Conservation (phyloP, 768 basidiomycete genomes). For the Tephrocybe sp. region DNA sequence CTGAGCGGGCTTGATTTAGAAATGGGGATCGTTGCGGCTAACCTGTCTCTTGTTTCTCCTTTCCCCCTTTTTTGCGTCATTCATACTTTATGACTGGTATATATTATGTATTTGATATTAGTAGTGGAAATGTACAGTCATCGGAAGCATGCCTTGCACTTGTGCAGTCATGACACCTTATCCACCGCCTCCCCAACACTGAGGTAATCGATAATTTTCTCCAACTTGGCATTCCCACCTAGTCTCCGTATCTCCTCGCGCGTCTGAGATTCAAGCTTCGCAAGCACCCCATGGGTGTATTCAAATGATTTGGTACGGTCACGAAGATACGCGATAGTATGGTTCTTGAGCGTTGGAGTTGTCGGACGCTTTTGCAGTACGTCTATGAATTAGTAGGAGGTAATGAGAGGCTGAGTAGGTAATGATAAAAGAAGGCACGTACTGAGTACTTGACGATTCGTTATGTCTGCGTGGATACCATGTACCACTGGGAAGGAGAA, state of each 20-base stretch:
- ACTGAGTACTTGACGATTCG: constrained; percentile 85
- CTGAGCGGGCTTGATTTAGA: not conserved
- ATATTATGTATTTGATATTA: no score
- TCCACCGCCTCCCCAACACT: not conserved
- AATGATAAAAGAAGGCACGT: constrained; percentile 26
- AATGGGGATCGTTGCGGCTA: no score
- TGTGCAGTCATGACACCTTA: not conserved
- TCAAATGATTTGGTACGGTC: constrained; percentile 80
- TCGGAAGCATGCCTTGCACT: no score
- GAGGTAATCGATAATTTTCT: constrained; percentile 48
- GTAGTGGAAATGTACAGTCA: no score
- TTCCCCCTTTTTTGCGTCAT: not conserved
- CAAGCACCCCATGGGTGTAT: constrained; percentile 75
- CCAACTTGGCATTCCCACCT: constrained; percentile 72
- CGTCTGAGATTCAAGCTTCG: constrained; percentile 64
- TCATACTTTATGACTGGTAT: no score
- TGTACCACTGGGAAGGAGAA: constrained; percentile 97
- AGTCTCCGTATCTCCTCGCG: constrained; percentile 64
- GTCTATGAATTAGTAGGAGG: constrained; percentile 42
- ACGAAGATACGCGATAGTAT: constrained; percentile 77
- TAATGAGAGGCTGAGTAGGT: not conserved
- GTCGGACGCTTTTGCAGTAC: constrained; percentile 87
- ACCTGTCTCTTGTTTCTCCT: not conserved
- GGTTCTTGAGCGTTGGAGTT: constrained; percentile 75
- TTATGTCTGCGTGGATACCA: constrained; percentile 72